These are phyloP conservation scores for Helichrysum umbraculigerum DNA, from an alignment of 129 eudicot genomes.

Conservation along the genomic window DNA sequence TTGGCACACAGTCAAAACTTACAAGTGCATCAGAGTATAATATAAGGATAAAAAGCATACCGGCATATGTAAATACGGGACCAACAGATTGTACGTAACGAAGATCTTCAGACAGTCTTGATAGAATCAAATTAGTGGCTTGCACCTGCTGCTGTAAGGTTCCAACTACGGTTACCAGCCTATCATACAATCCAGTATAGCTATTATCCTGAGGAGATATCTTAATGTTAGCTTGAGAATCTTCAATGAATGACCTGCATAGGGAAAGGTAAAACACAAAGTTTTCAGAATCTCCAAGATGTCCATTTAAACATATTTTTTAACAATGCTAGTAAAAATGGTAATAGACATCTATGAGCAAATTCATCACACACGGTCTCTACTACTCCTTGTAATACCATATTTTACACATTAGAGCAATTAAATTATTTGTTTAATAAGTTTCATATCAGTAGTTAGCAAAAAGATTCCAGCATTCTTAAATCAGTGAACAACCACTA, in stretches of 20 bases:
- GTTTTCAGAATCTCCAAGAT: conserved; percentile 11
- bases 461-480: neutral
- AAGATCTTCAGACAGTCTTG: conserved; percentile 62
- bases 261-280: conserved; percentile 2
- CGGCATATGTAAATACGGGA: conserved; percentile 75
- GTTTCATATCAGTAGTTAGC: too few relatives aligned
- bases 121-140: conserved; percentile 74
- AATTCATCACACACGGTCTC: too few relatives aligned
- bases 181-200: conserved; percentile 75
- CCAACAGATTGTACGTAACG: conserved; percentile 60
- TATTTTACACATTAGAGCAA: too few relatives aligned
- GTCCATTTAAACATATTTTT: neutral
- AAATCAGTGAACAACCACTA: neutral
- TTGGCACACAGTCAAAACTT: neutral
- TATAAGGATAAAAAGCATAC: conserved; percentile 29
- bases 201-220: conserved; percentile 79
- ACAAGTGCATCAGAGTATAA: neutral
- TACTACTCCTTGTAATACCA: too few relatives aligned
- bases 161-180: conserved; percentile 79
- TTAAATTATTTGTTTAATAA: too few relatives aligned
- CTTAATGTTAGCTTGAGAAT: conserved; percentile 80
- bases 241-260: conserved; percentile 85
- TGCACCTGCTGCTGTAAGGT: conserved; percentile 70
- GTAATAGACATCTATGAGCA: neutral
- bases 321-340: neutral